Evolutionary conservation across 2,329 filamentous ascomycete species (phyloP), one percentile per base, ranked within the genome.

Genomic region (Fusarium sambucinum): DNA sequence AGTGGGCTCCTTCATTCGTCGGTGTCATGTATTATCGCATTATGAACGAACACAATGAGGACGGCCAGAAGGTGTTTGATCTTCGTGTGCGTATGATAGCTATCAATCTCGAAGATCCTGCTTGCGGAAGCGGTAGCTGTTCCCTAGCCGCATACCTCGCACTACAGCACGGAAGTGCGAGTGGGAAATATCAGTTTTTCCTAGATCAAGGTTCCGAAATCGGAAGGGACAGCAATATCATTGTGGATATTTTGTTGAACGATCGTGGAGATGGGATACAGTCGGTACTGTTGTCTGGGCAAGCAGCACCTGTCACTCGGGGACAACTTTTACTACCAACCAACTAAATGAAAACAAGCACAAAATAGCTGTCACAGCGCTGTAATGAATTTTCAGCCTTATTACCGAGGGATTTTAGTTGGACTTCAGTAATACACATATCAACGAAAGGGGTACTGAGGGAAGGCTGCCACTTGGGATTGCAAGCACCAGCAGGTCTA

Each of bases 141-240:
- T 11, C 47, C 3, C 14, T 50, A 17, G 13, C 11, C 11, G 46
- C 47, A 4, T 50, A 50, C 29, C 47, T 50, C 19, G 33, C 47
- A 17, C 47, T 38, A 7, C 33, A 37, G 17, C 16, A 37, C 8
- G 33, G 33, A n/a, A 16, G 33, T 37, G 16, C 16, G 17, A 23
- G 23, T 3, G 46, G 23, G 8, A 38, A 5, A 10, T 50, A 19
- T 38, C n/a, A 17, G 14, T 50, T 50, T 6, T 27, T 7, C 13
- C 21, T 38, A 9, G 46, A 38, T 3, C 46, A 50, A 7, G 46
- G 46, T 4, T 6, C 5, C 10, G 37, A 46, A 29, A 42, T 57
- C 25, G 53, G 58, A 12, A 30, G 51, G 2, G 56, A 59, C 6
- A 59, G 56, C 30, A 55, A 30, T 19, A 59, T 59, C 25, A 55